Conservation (phyloP, 2,329 filamentous ascomycete species). For the Pestalotiopsis sp. region DNA sequence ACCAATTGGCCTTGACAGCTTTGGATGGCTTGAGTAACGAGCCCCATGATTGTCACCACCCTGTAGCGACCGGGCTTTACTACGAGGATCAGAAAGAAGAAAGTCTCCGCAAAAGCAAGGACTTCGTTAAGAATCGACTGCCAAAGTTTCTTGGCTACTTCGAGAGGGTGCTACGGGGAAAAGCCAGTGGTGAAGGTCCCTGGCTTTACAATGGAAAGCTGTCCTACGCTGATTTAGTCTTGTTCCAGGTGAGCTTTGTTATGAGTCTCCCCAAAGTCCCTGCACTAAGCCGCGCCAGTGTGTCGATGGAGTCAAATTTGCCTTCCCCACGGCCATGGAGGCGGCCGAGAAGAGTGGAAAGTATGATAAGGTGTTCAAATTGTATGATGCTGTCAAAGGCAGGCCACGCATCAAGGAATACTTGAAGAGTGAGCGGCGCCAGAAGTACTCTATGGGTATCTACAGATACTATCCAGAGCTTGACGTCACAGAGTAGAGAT, state of each 20-base stretch:
- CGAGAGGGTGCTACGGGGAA: constrained; percentile 63
- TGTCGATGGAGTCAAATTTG: constrained; percentile 62
- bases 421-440: constrained; percentile 64
- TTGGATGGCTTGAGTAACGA: constrained; percentile 73
- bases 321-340: constrained; percentile 70
- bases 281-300: constrained; percentile 34
- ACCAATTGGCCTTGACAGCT: constrained; percentile 68
- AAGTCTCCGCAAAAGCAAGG: constrained; percentile 55
- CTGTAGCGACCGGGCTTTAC: constrained; percentile 58
- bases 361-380: constrained; percentile 63
- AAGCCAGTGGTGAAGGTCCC: constrained; percentile 58
- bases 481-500: constrained; percentile 41
- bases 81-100: constrained; percentile 80
- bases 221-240: constrained; percentile 73
- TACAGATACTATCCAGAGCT: constrained; percentile 76
- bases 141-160: constrained; percentile 77
- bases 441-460: constrained; percentile 65
- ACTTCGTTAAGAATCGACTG: constrained; percentile 63
- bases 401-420: constrained; percentile 70
- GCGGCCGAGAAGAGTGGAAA: constrained; percentile 56
- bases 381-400: constrained; percentile 65
- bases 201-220: constrained; percentile 68
- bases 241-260: constrained; percentile 64
- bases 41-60: constrained; percentile 77
- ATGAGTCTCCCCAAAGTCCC: not conserved